Evolutionary conservation across 1,139 yeast genomes (phyloP).

Genomic region (Scheffersomyces stambukii): DNA sequence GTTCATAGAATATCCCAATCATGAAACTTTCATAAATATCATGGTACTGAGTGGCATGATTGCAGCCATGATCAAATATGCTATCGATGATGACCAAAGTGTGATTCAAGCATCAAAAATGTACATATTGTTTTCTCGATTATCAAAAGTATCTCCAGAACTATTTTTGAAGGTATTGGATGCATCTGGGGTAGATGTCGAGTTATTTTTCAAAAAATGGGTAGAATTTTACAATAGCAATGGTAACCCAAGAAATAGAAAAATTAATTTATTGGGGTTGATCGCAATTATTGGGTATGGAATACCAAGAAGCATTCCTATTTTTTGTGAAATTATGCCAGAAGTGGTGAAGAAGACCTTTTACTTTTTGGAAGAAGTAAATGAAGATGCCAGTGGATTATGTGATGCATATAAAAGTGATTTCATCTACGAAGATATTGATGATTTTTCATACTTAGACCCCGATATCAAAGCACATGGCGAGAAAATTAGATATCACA

Average conservation of each 20-base stretch:
- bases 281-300: slow-evolving; percentile 36
- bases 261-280: slow-evolving; percentile 58
- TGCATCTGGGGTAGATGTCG: slow-evolving; percentile 23
- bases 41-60: slow-evolving; percentile 47
- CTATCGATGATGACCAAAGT: slow-evolving; percentile 44
- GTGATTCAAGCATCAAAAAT: slow-evolving; percentile 49
- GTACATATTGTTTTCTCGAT: slow-evolving; percentile 50
- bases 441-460: slow-evolving; percentile 45
- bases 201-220: slow-evolving; percentile 30
- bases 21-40: slow-evolving; percentile 27
- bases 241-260: slow-evolving; percentile 66
- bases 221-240: slow-evolving; percentile 40
- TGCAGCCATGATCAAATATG: slow-evolving; percentile 41
- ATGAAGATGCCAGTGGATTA: slow-evolving; percentile 56
- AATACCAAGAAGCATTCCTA: slow-evolving; percentile 17
- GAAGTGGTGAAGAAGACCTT: slow-evolving; percentile 52
- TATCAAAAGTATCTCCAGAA: slow-evolving; percentile 43
- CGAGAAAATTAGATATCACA: slow-evolving; percentile 53
- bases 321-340: slow-evolving; percentile 14
- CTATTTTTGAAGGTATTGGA: slow-evolving; percentile 35
- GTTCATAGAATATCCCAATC: slow-evolving; percentile 24
- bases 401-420: slow-evolving; percentile 61
- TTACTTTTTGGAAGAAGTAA: slow-evolving; percentile 67
- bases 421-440: slow-evolving; percentile 49
- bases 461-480: slow-evolving; percentile 49